Base-by-base conservation (phyloP, 2,329 filamentous ascomycete species). In the Clonostachys sp. region DNA sequence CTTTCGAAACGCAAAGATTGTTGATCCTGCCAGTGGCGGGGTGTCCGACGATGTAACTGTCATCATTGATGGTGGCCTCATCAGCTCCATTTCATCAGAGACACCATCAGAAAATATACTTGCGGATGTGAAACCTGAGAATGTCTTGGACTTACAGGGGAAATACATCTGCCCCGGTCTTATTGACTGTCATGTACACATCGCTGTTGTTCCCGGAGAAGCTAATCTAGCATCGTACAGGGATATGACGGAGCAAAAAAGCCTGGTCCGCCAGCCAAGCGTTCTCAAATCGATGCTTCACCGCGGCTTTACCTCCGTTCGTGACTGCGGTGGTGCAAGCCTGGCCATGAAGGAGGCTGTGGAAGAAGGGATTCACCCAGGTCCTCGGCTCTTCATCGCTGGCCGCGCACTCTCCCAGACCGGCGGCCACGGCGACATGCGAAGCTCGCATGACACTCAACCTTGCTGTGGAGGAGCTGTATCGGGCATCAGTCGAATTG, bases 241-340 rank as follows among this genome's bases (percentile, higher is more conserved):
- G 6, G 50, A 51, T 44, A 51, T 66, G 17, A 66, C 71, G 18
- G 55, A 60, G 2, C 54, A 57, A 1, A 66, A 67, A 2, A 68
- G 67, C 0, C 57, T 69, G 5, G 61, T 76, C 12, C 65, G 77
- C 4, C 72, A 77, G 54, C 66, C 77, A 1, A 77, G 70, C 49
- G 64, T 76, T 6, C 68, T 64, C 48, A 51, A 58, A 10, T 67
- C 77, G 48, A 82, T 81, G 63, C 68, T 84, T 0, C 59, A 63
- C 39, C 70, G 79, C 16, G 80, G 81, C 2, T 84, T 83, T 61
- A 84, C 81, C 2, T 76, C 68, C 2, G 68, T 79, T 4, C 71
- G 81, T 5, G 80, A 84, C 55, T 79, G 74, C 34, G 80, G 79
- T 1, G 81, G 81, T 5, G 79, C 80, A 2, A 66, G 67, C 1